A percentile compares a stretch with the other conserved stretches of the same genome.
Conservation (phyloP, 1,284 basidiomycete genomes). For the Ganoderma multipileum region DNA sequence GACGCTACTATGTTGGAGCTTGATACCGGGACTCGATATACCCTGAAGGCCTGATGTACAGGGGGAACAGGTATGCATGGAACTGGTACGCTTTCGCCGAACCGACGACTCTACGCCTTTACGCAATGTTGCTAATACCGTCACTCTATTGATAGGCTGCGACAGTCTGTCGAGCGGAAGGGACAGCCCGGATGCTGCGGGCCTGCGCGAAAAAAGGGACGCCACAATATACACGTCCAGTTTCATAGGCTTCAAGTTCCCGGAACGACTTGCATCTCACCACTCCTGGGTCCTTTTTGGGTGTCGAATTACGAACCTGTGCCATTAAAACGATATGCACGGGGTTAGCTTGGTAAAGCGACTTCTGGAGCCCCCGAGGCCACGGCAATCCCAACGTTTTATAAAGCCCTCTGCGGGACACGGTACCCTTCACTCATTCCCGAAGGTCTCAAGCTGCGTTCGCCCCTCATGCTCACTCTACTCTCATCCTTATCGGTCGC, state of each 20-base stretch:
- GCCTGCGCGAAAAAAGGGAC: neutral
- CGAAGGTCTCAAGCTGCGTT: neutral
- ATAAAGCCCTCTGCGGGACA: neutral
- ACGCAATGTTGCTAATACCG: neutral
- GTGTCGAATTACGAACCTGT: neutral
- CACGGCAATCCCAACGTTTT: neutral
- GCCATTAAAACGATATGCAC: neutral
- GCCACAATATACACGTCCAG: neutral
- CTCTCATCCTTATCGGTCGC: neutral
- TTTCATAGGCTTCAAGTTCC: neutral
- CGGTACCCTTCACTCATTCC: neutral
- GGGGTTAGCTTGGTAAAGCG: too few species aligned
- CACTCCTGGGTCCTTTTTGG: neutral
- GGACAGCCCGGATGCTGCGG: neutral
- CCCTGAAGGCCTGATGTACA: neutral
- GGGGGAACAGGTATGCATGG: neutral
- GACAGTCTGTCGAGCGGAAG: neutral
- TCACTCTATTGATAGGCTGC: neutral
- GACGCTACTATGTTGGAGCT: neutral
- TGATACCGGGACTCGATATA: neutral
- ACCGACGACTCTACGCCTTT: neutral
- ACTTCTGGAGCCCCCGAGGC: neutral
- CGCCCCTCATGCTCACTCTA: neutral
- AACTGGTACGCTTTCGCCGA: neutral
- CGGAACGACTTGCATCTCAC: neutral